Conservation (phyloP, 2,329 filamentous ascomycete species). For the Malbranchea zuffiana region DNA sequence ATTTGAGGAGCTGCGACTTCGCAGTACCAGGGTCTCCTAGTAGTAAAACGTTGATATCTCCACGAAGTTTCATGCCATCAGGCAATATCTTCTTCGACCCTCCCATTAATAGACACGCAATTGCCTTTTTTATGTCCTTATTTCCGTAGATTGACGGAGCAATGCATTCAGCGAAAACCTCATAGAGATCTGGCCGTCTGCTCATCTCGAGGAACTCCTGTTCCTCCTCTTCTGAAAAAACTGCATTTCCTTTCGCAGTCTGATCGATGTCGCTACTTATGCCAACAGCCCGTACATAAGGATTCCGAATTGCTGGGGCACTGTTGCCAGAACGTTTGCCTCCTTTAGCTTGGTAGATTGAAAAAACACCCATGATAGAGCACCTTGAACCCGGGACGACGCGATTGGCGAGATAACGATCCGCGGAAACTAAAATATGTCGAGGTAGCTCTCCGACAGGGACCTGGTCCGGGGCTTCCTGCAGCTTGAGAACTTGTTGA, state of each 20-base stretch:
- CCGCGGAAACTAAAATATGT: constrained; percentile 92
- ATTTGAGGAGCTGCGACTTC: constrained; percentile 94
- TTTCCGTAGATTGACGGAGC: constrained; percentile 97
- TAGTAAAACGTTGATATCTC: constrained; percentile 94
- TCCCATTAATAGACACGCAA: constrained; percentile 83
- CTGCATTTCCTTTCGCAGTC: constrained; percentile 69
- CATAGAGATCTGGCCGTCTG: constrained; percentile 82
- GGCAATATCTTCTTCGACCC: constrained; percentile 96
- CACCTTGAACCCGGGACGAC: constrained; percentile 92
- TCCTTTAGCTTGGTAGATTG: constrained; percentile 90
- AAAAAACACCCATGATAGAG: constrained; percentile 93
- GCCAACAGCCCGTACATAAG: constrained; percentile 84
- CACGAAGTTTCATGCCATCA: constrained; percentile 93
- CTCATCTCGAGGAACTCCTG: constrained; percentile 93
- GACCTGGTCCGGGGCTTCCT: constrained; percentile 94
- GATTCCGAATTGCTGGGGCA: constrained; percentile 92
- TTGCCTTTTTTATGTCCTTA: constrained; percentile 90
- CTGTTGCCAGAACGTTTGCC: constrained; percentile 59
- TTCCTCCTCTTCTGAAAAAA: constrained; percentile 91
- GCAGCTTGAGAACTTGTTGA: constrained; percentile 94
- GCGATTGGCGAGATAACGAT: constrained; percentile 86
- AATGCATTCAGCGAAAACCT: constrained; percentile 79
- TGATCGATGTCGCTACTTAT: constrained; percentile 86
- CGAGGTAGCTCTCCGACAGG: constrained; percentile 91
- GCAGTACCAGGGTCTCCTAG: constrained; percentile 96